A percentile compares a stretch with the other conserved stretches of the same genome.
These are phyloP conservation scores for Litchi chinensis DNA, from an alignment of 345 rosid genomes.

Conservation along the genomic window DNA sequence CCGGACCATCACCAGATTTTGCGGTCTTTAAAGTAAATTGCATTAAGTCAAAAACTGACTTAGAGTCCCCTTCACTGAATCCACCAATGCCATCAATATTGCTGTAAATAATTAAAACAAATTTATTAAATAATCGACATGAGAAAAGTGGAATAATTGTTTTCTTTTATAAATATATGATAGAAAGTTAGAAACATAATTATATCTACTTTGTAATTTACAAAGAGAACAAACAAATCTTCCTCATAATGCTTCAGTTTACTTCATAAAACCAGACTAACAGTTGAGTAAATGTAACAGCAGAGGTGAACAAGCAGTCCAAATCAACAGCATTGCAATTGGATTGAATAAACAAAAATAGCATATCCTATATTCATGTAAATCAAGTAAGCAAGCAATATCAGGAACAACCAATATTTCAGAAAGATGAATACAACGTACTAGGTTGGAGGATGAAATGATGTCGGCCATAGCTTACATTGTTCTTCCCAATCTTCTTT, in stretches of 20 bases:
- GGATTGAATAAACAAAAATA: background rate
- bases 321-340: background rate
- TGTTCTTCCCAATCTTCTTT: slow-evolving; percentile 93
- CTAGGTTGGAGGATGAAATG: slow-evolving; percentile 92
- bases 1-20: slow-evolving; percentile 54
- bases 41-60: slow-evolving; percentile 58
- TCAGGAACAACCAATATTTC: background rate
- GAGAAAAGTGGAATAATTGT: background rate
- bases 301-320: background rate
- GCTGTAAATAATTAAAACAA: slow-evolving; percentile 35
- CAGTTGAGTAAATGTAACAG: background rate
- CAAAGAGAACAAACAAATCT: background rate
- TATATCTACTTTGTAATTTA: background rate
- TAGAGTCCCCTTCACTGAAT: slow-evolving; percentile 64
- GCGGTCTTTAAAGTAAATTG: slow-evolving; percentile 61
- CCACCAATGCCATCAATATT: slow-evolving; percentile 82
- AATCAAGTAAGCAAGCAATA: slow-evolving; percentile 1
- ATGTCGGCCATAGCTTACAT: slow-evolving; percentile 93
- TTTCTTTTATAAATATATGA: background rate
- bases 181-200: background rate
- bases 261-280: no score
- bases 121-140: background rate
- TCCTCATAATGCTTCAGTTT: background rate
- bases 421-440: slow-evolving; percentile 36
- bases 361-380: background rate